Conservation (phyloP, 2,329 filamentous ascomycete genomes). For the Colletotrichum caudatum region DNA sequence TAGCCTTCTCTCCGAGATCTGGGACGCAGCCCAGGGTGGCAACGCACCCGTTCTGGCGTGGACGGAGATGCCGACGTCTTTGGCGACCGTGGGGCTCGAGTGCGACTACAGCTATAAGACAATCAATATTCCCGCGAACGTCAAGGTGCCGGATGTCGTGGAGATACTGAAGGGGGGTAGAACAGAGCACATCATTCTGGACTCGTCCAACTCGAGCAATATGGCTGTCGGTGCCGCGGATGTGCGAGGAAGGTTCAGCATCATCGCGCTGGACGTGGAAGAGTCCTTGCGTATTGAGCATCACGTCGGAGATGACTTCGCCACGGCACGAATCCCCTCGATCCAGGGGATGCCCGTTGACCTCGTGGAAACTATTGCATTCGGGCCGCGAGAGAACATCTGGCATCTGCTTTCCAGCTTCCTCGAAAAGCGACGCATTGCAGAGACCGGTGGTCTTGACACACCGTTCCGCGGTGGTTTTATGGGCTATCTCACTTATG, state of each 20-base stretch:
- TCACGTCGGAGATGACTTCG: constrained; percentile 60
- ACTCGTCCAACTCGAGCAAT: constrained; percentile 68
- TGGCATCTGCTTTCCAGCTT: constrained; percentile 66
- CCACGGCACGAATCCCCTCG: constrained; percentile 48
- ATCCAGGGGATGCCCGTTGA: constrained; percentile 38
- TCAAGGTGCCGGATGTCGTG: constrained; percentile 66
- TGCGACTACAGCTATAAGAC: constrained; percentile 55
- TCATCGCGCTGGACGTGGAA: constrained; percentile 75
- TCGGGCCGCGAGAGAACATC: constrained; percentile 51
- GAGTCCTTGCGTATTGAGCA: constrained; percentile 70
- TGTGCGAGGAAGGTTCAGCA: constrained; percentile 75
- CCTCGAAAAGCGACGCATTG: constrained; percentile 48
- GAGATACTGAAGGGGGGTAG: constrained; percentile 59
- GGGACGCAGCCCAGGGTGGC: constrained; percentile 1
- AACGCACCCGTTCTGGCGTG: constrained; percentile 25
- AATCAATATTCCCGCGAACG: constrained; percentile 58
- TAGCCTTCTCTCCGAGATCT: constrained; percentile 50
- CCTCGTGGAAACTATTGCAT: constrained; percentile 46
- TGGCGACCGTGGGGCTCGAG: constrained; percentile 49
- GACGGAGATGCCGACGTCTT: constrained; percentile 29
- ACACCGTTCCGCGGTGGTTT: constrained; percentile 83
- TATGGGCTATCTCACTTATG: constrained; percentile 87
- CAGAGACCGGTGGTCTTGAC: constrained; percentile 39
- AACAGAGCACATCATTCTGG: constrained; percentile 67
- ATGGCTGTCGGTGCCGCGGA: constrained; percentile 55